Evolutionary conservation across 192 early-diverging fungal genomes (phyloP), one percentile per base, ranked within the genome.

Genomic region (Podila epigama): DNA sequence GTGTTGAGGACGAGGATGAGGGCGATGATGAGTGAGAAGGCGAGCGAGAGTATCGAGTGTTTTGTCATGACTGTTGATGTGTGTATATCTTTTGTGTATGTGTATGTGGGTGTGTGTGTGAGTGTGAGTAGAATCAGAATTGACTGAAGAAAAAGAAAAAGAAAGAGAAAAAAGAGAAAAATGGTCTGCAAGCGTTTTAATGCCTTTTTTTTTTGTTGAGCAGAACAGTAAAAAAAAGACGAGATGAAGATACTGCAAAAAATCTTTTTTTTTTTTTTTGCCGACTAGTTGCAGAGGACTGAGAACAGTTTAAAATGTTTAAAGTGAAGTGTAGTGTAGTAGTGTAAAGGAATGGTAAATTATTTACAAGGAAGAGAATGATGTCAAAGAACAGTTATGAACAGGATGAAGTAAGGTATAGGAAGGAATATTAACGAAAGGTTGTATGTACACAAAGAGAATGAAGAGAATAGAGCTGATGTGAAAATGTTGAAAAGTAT

Each of bases 1-100:
- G 40, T 22, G 39, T 29, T 31, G 42, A 34, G 22, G 40, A 40
- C 50, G 25, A 60, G 15, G 65, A 67, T 52, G 37, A 77, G 8
- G 13, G 39, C 25, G 60, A 66, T 5, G 18, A 77, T 1, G 33
- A 77, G 40, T 54, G 52, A 11, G 22, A 59, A 34, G 11, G 22
- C 58, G 28, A 58, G 25, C 4, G 63, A 48, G 41, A 56, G 48
- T 75, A 63, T 44, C 48, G 64, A 63, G 39, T 62, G 64, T 8
- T 54, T 69, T 36, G 51, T 18, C 10, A 22, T 12, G 62, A 72
- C 64, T 51, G 29, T 65, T 18, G 12, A 6, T 58, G 18, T 40
- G 22, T n/a, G 58, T 37, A 3, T 63, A 11, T 0, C 13, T 15
- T 59, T 20, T 20, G 28, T 48, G 53, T 36, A 39, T 28, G 42